A percentile compares a stretch with the other conserved stretches of the same genome.
Conservation (phyloP, 2,329 filamentous ascomycete genomes). For the Fusarium keratoplasticum region DNA sequence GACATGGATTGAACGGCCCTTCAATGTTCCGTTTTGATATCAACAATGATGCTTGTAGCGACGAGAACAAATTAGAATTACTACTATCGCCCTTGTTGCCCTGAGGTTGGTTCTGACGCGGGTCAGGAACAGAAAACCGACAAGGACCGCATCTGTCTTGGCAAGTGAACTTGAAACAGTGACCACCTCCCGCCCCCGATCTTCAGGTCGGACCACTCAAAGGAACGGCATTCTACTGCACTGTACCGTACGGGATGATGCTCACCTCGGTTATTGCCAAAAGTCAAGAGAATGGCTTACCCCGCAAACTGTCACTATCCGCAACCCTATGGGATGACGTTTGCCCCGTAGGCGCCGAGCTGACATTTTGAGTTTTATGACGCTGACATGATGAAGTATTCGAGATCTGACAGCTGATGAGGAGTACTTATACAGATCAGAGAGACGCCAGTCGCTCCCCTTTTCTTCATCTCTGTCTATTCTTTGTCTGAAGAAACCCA, state of each 20-base stretch:
- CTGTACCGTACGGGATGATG: background rate
- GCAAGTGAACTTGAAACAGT: background rate
- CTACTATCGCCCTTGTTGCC: background rate
- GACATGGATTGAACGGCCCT: background rate
- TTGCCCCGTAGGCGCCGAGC: background rate
- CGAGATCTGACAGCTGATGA: background rate
- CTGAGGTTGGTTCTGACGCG: background rate
- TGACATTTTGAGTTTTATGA: conserved; percentile 12
- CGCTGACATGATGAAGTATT: conserved; percentile 17
- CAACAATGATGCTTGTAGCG: background rate
- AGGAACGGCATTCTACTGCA: too few relatives aligned
- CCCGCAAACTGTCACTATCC: background rate
- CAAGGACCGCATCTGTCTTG: too few relatives aligned
- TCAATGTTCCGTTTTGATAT: background rate
- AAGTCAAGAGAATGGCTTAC: background rate
- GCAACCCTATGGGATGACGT: conserved; percentile 15
- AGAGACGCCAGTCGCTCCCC: background rate
- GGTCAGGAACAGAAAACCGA: background rate
- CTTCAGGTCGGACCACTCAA: background rate
- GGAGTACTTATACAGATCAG: background rate
- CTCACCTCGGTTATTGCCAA: background rate
- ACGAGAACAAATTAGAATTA: background rate
- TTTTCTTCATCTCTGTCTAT: background rate
- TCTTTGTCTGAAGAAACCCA: background rate
- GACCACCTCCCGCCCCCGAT: background rate